phyloP scores from a whole-genome alignment of 257 asterid species.

The Rubia yunnanensis region DNA sequence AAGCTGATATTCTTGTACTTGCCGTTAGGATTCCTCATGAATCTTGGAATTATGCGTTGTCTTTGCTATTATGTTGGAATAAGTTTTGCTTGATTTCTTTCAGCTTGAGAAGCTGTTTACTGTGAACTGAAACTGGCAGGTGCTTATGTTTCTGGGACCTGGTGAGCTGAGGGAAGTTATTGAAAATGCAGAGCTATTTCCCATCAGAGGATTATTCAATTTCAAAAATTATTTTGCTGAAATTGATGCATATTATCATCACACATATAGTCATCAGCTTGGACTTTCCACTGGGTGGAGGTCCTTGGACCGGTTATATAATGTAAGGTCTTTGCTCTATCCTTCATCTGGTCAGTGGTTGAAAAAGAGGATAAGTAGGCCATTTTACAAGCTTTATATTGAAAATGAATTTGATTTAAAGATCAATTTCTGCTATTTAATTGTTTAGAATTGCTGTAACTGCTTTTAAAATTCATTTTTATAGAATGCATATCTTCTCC shows the following conservation, averaged over 20 bases:
- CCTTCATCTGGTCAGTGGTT: conserved; percentile 5
- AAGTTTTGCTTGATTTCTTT: not conserved
- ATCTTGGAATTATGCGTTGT: not conserved
- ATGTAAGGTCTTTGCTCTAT: conserved; percentile 34
- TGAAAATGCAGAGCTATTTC: conserved; percentile 84
- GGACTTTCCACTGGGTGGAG: conserved; percentile 99
- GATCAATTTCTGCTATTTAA: not conserved
- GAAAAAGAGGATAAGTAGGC: not conserved
- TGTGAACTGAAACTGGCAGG: conserved; percentile 33
- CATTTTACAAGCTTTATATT: not conserved
- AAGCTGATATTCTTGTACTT: not conserved
- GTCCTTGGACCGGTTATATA: conserved; percentile 63
- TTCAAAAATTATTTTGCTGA: conserved; percentile 62
- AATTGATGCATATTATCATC: conserved; percentile 79
- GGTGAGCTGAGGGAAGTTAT: conserved; percentile 63
- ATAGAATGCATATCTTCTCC: not conserved
- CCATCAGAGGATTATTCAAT: conserved; percentile 77
- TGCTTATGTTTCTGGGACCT: conserved; percentile 87
- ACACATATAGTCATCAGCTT: conserved; percentile 65
- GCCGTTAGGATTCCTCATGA: not conserved
- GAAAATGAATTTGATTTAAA: not conserved
- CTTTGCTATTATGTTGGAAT: not conserved
- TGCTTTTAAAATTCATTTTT: too few relatives aligned
- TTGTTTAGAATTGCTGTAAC: not conserved
- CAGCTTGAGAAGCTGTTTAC: not conserved